Evolutionary conservation across 345 rosid genomes (phyloP), one percentile per base, ranked within the genome.

Genomic region (Mangifera indica): DNA sequence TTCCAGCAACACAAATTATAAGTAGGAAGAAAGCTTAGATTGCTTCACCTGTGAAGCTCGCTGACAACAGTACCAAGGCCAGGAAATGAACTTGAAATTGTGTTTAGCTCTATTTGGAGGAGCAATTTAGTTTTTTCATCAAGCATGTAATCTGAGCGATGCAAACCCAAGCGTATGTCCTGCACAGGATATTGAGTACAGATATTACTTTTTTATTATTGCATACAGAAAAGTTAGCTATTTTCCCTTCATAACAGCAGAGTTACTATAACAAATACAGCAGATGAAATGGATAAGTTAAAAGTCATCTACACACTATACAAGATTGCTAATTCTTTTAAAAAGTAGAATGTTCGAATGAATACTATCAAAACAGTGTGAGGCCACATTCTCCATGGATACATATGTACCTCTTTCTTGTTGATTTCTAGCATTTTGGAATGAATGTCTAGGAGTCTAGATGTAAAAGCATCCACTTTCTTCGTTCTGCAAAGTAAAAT

Each of bases 131-230:
- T 96, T 83, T 96, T 81, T 79, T 85, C 93, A 75, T 93, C 98
- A 68, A 96, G 96, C 99, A 91, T 96, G 77, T 96, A 96, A 84
- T 96, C 99, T n/a, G 96, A 93, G 70, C 97, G 97, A 80, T 93
- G 98, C 70, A 96, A 85, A 20, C 98, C 99, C 81, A 96, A 60
- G 37, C 95, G 91, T 77, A 96, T 93, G 44, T 93, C 98, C 99
- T 93, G 87, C 18, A 26, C 66, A 11, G 64, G 18, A 25, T 24
- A 75, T 37, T 21, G 67, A 76, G 67, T 37, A 71, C 17, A 14
- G 72, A 71, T 29, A 83, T 72, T 49, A 74, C 44, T 21, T 24
- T 66, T 63, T 13, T 45, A 55, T 53, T 45, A 69, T 42, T 17
- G 61, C 13, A 4, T 10, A 57, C 44, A 14, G n/a, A 37, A 69